Evolutionary conservation across 257 asterid species (phyloP).

Genomic region (Solanum sejunctum): DNA sequence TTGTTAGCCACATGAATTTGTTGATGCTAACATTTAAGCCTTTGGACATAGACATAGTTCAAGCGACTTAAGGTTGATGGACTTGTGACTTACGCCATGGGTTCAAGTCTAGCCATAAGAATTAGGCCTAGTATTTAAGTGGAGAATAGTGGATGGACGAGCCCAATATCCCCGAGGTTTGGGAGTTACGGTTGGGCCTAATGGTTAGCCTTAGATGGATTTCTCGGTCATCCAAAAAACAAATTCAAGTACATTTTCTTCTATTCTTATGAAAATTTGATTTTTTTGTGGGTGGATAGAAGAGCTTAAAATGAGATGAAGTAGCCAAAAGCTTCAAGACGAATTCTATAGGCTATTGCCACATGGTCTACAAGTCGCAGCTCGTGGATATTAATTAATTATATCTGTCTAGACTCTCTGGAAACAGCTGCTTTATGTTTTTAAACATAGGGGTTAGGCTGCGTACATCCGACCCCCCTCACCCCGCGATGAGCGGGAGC

Average conservation of each 20-base stretch:
- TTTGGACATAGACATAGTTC: neutral
- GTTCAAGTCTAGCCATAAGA: neutral
- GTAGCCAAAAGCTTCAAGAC: constrained; percentile 22
- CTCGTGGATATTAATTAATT: neutral
- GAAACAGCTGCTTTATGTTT: too few relatives aligned
- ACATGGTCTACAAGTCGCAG: constrained; percentile 3
- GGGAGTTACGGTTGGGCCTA: neutral
- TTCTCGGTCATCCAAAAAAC: neutral
- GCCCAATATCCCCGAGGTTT: neutral
- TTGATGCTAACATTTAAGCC: neutral
- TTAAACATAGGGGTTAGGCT: too few relatives aligned
- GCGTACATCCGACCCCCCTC: too few relatives aligned
- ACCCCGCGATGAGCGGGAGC: too few relatives aligned
- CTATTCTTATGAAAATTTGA: neutral
- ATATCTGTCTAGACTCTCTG: too few relatives aligned
- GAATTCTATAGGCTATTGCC: constrained; percentile 1
- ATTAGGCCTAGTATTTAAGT: neutral
- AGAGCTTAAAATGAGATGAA: neutral
- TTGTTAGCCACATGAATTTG: neutral
- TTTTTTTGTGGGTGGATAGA: neutral
- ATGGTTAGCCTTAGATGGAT: neutral
- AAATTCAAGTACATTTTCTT: neutral
- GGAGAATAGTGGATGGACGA: neutral
- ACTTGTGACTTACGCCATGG: neutral
- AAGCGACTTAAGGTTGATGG: neutral